Evolutionary conservation across 495 filamentous ascomycete genomes (phyloP), one percentile per base, ranked within the genome.

Genomic region (Penicillium paxilli): DNA sequence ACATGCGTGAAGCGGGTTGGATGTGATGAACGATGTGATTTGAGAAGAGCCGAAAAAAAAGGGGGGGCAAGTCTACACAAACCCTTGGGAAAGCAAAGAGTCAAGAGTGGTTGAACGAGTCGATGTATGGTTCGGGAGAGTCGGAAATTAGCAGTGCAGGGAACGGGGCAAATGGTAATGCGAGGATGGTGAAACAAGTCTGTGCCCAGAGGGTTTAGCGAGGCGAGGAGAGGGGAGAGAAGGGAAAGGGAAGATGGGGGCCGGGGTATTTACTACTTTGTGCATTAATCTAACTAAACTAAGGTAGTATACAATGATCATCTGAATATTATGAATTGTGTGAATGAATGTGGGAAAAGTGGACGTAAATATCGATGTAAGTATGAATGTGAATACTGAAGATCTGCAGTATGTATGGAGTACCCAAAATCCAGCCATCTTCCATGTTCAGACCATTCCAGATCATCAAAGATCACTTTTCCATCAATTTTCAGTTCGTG

Each of bases 171-270:
- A 45, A 44, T 33, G 42, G 23, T 30, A 11, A 33, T 35, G 30
- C 22, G 26, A 21, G 8, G 52, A 37, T 11, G 49, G 30, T 57
- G 53, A 61, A 54, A 57, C 53, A 41, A 47, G 56, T 59, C 52
- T 51, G 58, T 57, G 59, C 59, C 54, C 58, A 50, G 46, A 54
- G 28, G 49, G 52, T 19, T 51, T 55, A 55, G 49, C 47, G 52
- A 44, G 41, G 25, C 40, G 19, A 37, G 23, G n/a, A n/a, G n/a
- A n/a, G n/a, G n/a, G n/a, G n/a, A n/a, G n/a, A n/a, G n/a, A n/a
- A n/a, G n/a, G n/a, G n/a, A n/a, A n/a, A n/a, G n/a, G n/a, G n/a
- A n/a, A 52, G 37, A 47, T 55, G 52, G 58, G 51, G 51, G 58
- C 48, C 45, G 35, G 35, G 16, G 35, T 38, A 38, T 32, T 10